Percentiles rank a stretch among this genome's conserved stretches.
Evolutionary conservation across 352 stramenopile genomes (phyloP).

Genomic region (Phytophthora crassamura): DNA sequence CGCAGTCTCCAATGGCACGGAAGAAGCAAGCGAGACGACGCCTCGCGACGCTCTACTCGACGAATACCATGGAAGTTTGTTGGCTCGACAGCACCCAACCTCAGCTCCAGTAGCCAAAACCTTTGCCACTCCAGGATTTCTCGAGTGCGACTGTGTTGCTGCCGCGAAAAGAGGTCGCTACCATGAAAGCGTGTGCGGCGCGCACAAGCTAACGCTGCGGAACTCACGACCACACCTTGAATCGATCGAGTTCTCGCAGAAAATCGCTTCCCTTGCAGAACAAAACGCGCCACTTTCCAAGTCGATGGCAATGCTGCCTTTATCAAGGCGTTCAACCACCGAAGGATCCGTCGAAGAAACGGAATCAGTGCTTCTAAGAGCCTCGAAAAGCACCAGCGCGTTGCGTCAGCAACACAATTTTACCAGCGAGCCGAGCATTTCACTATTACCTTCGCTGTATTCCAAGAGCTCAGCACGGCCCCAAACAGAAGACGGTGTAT

Average conservation of each 20-base stretch:
- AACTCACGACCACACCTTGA: slow-evolving; percentile 56
- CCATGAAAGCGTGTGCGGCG: slow-evolving; percentile 50
- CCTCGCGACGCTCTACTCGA: slow-evolving; percentile 23
- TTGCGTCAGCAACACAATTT: slow-evolving; percentile 43
- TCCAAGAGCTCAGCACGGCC: slow-evolving; percentile 9
- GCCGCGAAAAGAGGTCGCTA: slow-evolving; percentile 60
- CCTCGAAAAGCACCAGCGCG: slow-evolving; percentile 40
- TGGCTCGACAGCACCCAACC: not conserved
- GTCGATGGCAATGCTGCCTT: slow-evolving; percentile 19
- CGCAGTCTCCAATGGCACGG: not conserved
- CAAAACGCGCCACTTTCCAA: slow-evolving; percentile 15
- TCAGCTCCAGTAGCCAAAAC: slow-evolving; percentile 16
- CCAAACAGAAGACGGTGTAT: slow-evolving; percentile 1
- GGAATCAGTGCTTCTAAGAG: slow-evolving; percentile 42
- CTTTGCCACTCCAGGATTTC: slow-evolving; percentile 27
- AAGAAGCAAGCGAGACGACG: not conserved
- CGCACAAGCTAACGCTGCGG: slow-evolving; percentile 68
- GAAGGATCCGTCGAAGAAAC: slow-evolving; percentile 12
- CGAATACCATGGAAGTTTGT: slow-evolving; percentile 28
- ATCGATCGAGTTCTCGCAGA: slow-evolving; percentile 38
- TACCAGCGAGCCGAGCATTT: slow-evolving; percentile 26
- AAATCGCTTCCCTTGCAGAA: slow-evolving; percentile 18
- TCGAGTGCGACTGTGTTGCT: slow-evolving; percentile 56
- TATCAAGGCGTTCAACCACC: not conserved
- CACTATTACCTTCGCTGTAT: slow-evolving; percentile 28